Conservation (phyloP, 768 basidiomycete genomes). For the Favolaschia claudopus region DNA sequence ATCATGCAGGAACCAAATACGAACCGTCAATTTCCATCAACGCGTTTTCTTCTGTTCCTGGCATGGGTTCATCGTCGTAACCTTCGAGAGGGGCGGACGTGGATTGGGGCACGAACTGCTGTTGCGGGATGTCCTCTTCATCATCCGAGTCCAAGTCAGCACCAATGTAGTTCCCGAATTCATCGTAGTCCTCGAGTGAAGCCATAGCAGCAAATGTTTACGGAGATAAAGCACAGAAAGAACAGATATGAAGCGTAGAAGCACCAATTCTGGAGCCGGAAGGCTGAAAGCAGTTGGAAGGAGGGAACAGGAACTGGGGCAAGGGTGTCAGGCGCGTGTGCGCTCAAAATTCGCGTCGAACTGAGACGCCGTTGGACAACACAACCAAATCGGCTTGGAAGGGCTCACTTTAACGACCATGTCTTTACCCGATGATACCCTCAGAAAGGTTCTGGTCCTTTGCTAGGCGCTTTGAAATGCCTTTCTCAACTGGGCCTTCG, state of each 20-base stretch:
- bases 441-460: constrained; percentile 67
- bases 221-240: not conserved
- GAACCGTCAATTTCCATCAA: constrained; percentile 89
- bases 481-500: constrained; percentile 29
- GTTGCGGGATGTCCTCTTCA: constrained; percentile 64
- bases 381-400: constrained; percentile 6
- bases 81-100: constrained; percentile 77
- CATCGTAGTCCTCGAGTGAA: constrained; percentile 85
- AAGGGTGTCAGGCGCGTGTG: constrained; percentile 65
- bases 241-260: not conserved
- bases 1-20: constrained; percentile 30
- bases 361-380: constrained; percentile 58
- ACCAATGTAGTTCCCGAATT: constrained; percentile 98
- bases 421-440: constrained; percentile 81
- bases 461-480: constrained; percentile 10
- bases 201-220: constrained; percentile 46
- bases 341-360: constrained; percentile 97
- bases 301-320: no score
- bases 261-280: not conserved
- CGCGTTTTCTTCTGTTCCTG: constrained; percentile 61
- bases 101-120: constrained; percentile 50
- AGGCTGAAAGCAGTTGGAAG: no score
- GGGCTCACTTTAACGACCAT: constrained; percentile 47
- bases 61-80: constrained; percentile 75
- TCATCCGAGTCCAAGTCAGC: constrained; percentile 93